Conservation (phyloP, 1,284 basidiomycete genomes). For the Inonotus obliquus region DNA sequence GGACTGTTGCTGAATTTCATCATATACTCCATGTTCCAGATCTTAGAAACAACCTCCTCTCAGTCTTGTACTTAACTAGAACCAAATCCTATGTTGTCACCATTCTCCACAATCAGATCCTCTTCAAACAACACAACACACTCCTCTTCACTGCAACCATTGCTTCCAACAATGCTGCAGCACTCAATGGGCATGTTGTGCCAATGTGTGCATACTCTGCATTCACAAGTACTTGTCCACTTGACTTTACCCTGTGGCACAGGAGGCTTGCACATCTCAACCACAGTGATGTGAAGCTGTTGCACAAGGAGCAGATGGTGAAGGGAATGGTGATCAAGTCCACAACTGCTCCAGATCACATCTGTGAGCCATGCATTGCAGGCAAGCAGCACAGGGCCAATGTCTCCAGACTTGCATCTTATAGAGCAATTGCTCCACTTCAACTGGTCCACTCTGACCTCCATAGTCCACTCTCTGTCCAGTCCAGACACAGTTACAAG, state of each 20-base stretch:
- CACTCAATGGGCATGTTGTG: constrained; percentile 7
- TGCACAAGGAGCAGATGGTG: constrained; percentile 13
- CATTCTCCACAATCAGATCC: neutral
- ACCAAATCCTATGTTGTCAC: constrained; percentile 18
- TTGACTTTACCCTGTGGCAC: neutral
- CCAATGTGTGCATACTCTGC: neutral
- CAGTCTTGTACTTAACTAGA: constrained; percentile 29
- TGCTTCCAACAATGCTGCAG: constrained; percentile 17
- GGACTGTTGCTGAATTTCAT: constrained; percentile 24
- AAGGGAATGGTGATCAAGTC: constrained; percentile 19
- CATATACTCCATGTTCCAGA: constrained; percentile 29
- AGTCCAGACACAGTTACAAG: too few relatives aligned
- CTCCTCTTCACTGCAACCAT: constrained; percentile 19
- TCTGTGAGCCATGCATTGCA: too few relatives aligned
- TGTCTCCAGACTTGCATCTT: too few relatives aligned
- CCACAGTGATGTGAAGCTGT: neutral
- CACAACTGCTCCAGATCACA: constrained; percentile 1
- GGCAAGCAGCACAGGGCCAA: too few relatives aligned
- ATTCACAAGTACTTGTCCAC: neutral
- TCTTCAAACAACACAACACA: constrained; percentile 13
- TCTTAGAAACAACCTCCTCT: neutral
- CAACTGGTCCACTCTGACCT: too few relatives aligned
- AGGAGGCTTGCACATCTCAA: neutral
- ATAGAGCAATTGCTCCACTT: too few relatives aligned
- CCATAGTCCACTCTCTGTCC: too few relatives aligned